Percentiles rank a stretch among this genome's conserved stretches.
Conservation (phyloP, 2,329 filamentous ascomycete genomes). For the Coniella vitis region DNA sequence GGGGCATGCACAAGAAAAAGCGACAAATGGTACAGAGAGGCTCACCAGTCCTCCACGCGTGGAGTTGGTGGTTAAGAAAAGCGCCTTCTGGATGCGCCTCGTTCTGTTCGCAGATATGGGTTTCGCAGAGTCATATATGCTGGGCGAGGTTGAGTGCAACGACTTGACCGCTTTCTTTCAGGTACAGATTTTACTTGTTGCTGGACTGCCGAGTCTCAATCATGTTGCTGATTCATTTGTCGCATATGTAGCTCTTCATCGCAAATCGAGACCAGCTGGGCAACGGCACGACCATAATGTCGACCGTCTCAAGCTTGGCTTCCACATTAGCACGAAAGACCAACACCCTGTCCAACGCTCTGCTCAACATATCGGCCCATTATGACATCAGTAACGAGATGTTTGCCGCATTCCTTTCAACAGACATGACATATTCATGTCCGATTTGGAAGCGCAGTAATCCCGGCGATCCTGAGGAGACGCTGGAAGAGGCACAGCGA, state of each 20-base stretch:
- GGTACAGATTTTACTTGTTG: slow-evolving; percentile 29
- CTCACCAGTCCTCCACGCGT: slow-evolving; percentile 35
- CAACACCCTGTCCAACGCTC: slow-evolving; percentile 51
- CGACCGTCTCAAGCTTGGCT: slow-evolving; percentile 50
- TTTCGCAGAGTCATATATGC: slow-evolving; percentile 67
- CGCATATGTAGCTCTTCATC: slow-evolving; percentile 56
- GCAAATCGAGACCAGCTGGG: slow-evolving; percentile 56
- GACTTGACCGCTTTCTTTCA: slow-evolving; percentile 64
- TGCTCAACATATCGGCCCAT: slow-evolving; percentile 63
- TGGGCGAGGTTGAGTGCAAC: slow-evolving; percentile 60
- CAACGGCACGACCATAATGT: slow-evolving; percentile 58
- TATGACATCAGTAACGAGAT: slow-evolving; percentile 73
- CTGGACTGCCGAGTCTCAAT: too few relatives aligned
- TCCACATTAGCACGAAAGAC: slow-evolving; percentile 50
- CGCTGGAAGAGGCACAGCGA: slow-evolving; percentile 58
- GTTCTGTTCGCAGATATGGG: slow-evolving; percentile 69
- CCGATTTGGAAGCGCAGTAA: slow-evolving; percentile 53
- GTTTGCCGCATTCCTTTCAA: slow-evolving; percentile 66
- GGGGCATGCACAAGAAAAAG: slow-evolving; percentile 26
- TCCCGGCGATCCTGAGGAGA: slow-evolving; percentile 40
- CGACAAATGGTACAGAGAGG: slow-evolving; percentile 31
- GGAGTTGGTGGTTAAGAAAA: slow-evolving; percentile 54
- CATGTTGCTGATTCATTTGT: background rate
- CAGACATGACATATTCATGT: slow-evolving; percentile 73
- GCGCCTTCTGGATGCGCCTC: slow-evolving; percentile 64